These are phyloP conservation scores for Mycena vulgaris DNA, from an alignment of 768 basidiomycete genomes.

Conservation along the genomic window DNA sequence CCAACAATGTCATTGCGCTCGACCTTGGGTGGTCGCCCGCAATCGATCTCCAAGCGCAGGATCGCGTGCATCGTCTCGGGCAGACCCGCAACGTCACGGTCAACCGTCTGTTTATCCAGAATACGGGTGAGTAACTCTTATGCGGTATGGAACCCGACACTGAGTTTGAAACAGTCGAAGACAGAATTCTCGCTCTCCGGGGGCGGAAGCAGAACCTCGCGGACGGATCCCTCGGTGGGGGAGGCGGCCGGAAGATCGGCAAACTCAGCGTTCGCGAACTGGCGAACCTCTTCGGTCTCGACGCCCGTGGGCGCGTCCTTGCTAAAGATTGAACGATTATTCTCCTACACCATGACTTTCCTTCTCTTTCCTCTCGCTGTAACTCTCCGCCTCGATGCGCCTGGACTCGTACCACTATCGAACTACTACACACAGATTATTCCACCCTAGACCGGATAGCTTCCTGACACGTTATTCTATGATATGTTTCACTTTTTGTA, in stretches of 20 bases:
- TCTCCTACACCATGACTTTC: background rate
- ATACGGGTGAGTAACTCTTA: constrained; percentile 51
- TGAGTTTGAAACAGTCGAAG: constrained; percentile 64
- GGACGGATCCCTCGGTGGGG: constrained; percentile 76
- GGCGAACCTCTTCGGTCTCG: constrained; percentile 64
- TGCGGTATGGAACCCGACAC: background rate
- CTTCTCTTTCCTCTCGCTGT: too few species aligned
- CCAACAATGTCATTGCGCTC: constrained; percentile 74
- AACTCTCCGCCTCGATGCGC: too few species aligned
- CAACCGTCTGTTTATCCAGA: constrained; percentile 69
- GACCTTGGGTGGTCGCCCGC: constrained; percentile 79
- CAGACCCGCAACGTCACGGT: constrained; percentile 67
- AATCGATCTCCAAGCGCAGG: constrained; percentile 54
- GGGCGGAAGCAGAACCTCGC: constrained; percentile 74
- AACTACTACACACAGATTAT: background rate
- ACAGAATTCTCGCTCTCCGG: constrained; percentile 78
- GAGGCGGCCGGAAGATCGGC: constrained; percentile 70
- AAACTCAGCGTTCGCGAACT: constrained; percentile 68
- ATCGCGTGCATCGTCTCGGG: constrained; percentile 67
- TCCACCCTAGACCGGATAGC: background rate
- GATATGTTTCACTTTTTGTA: background rate
- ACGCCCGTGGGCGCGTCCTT: constrained; percentile 53
- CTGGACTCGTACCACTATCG: too few species aligned
- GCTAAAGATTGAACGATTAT: constrained; percentile 20
- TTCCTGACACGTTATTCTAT: background rate